These are phyloP conservation scores for Colletotrichum lindemuthianum DNA, from an alignment of 2,329 filamentous ascomycete species.

Conservation along the genomic window DNA sequence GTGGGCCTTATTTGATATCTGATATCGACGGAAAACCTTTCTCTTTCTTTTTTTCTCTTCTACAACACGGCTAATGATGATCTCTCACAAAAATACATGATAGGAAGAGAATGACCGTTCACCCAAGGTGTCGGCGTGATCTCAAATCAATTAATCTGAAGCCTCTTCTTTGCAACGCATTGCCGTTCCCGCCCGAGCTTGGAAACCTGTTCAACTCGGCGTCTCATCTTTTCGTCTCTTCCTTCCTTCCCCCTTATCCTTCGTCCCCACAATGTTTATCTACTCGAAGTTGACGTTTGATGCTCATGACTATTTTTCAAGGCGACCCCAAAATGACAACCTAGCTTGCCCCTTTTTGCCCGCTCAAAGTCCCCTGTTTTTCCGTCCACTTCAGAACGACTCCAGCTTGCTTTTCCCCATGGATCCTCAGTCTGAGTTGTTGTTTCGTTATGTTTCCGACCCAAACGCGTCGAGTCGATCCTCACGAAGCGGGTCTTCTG, in stretches of 20 bases:
- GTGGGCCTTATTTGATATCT: slow-evolving; percentile 33
- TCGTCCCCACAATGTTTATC: not conserved
- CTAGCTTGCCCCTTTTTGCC: not conserved
- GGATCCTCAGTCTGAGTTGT: not conserved
- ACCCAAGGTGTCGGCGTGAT: slow-evolving; percentile 63
- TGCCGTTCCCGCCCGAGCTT: slow-evolving; percentile 6
- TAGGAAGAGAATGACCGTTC: slow-evolving; percentile 76
- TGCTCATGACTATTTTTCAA: slow-evolving; percentile 5
- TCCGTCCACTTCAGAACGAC: not conserved
- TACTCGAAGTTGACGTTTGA: slow-evolving; percentile 2
- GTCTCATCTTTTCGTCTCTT: slow-evolving; percentile 31
- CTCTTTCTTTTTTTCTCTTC: slow-evolving; percentile 42
- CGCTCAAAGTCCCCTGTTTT: not conserved
- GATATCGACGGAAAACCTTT: slow-evolving; percentile 35
- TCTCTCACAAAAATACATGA: slow-evolving; percentile 63
- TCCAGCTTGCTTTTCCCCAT: not conserved
- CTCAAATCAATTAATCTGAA: slow-evolving; percentile 70
- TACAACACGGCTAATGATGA: slow-evolving; percentile 68
- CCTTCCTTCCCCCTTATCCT: slow-evolving; percentile 20
- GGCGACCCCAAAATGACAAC: not conserved
- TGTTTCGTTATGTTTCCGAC: slow-evolving; percentile 5
- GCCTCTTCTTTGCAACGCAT: slow-evolving; percentile 45
- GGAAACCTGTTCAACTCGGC: slow-evolving; percentile 8
- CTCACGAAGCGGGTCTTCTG: too few species aligned
- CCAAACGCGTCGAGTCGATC: not conserved